phyloP scores from a whole-genome alignment of 2,329 filamentous ascomycete species.

The Aotearoamyces nothofagi region DNA sequence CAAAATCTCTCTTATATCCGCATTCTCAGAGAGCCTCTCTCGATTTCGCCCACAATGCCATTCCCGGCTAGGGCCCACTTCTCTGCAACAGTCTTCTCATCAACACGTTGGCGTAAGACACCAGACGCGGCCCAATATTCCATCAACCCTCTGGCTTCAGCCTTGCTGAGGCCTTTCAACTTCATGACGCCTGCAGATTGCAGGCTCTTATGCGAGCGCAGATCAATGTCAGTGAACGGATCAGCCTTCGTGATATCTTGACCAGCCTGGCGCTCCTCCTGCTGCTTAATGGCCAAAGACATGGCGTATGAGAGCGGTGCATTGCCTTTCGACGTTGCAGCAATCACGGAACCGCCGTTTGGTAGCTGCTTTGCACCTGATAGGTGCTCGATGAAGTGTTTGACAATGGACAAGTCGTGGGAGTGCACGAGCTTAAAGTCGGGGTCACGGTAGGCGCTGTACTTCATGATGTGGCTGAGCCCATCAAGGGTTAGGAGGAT shows the following conservation, averaged over 20 bases:
- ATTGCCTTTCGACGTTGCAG: constrained; percentile 60
- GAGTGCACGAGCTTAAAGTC: constrained; percentile 66
- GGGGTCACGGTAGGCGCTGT: constrained; percentile 59
- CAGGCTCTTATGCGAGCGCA: constrained; percentile 36
- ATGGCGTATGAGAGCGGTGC: constrained; percentile 47
- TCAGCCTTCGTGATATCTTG: constrained; percentile 27
- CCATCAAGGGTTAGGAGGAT: constrained; percentile 69
- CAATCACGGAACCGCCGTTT: constrained; percentile 71
- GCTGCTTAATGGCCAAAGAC: constrained; percentile 48
- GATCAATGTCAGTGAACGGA: constrained; percentile 40
- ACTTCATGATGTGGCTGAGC: constrained; percentile 65
- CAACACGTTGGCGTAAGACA: constrained; percentile 54
- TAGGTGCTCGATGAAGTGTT: constrained; percentile 60
- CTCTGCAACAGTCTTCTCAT: constrained; percentile 57
- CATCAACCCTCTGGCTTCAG: constrained; percentile 66
- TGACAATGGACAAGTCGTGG: constrained; percentile 66
- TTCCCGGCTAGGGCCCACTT: constrained; percentile 74
- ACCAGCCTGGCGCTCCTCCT: constrained; percentile 26
- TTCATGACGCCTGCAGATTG: constrained; percentile 34
- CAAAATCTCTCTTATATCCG: constrained; percentile 14
- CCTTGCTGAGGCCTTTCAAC: constrained; percentile 53
- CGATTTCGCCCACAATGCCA: constrained; percentile 75
- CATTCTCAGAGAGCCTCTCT: constrained; percentile 41
- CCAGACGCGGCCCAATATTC: constrained; percentile 91
- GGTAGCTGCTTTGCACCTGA: constrained; percentile 37